Base-by-base conservation (phyloP, 2,329 filamentous ascomycete species). In the Alternaria sp. region DNA sequence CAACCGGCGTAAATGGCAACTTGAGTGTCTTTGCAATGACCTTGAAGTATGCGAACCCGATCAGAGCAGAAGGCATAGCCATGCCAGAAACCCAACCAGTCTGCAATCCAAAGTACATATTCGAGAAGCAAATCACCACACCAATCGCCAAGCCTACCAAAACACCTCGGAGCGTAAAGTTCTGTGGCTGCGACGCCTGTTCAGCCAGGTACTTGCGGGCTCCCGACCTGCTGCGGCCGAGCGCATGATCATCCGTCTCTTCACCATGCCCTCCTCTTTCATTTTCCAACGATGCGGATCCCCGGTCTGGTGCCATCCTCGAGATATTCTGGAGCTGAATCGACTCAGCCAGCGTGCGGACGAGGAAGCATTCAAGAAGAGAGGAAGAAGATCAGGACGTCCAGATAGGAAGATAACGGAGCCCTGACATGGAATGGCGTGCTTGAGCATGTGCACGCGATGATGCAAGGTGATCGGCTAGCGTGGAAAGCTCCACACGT, bases 31-130 rank as follows among this genome's bases (percentile, higher is more conserved):
- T 87, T 1, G 90, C 87, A 1, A 97, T 79, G 6, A 90, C 85
- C 73, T 92, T 93, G 84, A 99, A 99, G 69, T 97, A 91, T 11
- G 93, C 94, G 76, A 97, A 98, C 2, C 95, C 94, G 74, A 99
- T 92, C 61, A 99, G 83, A 22, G 93, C 95, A 1, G 93, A 92
- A 0, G 95, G 95, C 93, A 99, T 97, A 16, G 93, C 92, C 95
- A 99, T 98, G 68, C 92, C 92, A 72, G 90, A 88, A 38, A 92
- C 87, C 89, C 89, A 92, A 66, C 89, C 89, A 28, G 92, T 96
- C 81, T 98, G 95, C 32, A 99, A 84, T n/a, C 95, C 95, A 77
- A 99, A 99, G 79, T 98, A 99, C 84, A 96, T 97, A 77, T 99
- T 99, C 54, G 92, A 96, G 78, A 97, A 97, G 75, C 92, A 95